These are phyloP conservation scores for Leccinum griseonigrum DNA, from an alignment of 1,284 basidiomycete genomes.

Conservation along the genomic window DNA sequence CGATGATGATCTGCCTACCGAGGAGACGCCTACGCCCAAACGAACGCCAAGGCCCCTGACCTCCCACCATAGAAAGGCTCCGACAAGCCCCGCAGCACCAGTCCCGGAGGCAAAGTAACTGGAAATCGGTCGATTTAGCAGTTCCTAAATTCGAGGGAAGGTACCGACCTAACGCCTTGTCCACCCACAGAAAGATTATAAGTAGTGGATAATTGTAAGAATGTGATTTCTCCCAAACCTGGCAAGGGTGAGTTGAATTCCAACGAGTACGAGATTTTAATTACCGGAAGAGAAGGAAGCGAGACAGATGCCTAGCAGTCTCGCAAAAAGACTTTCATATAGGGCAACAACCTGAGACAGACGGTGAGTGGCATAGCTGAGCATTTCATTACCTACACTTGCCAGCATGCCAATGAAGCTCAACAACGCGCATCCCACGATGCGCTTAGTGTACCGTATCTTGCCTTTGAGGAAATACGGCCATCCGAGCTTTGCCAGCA, in stretches of 20 bases:
- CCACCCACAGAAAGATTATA: constrained; percentile 71
- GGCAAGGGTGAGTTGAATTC: constrained; percentile 8
- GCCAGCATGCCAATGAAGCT: constrained; percentile 85
- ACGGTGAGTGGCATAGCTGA: not conserved
- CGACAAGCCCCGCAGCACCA: constrained; percentile 90
- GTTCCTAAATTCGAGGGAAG: not conserved
- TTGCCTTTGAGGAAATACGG: constrained; percentile 85
- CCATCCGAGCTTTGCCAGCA: constrained; percentile 89
- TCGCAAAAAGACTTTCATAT: constrained; percentile 65
- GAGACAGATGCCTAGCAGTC: constrained; percentile 83
- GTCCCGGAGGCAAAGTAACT: constrained; percentile 91
- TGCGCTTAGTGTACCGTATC: constrained; percentile 73
- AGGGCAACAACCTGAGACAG: constrained; percentile 71
- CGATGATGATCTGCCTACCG: constrained; percentile 45
- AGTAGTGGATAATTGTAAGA: constrained; percentile 89
- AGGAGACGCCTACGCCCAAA: constrained; percentile 77
- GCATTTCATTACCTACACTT: constrained; percentile 16
- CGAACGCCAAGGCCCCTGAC: constrained; percentile 84
- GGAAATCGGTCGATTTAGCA: not conserved
- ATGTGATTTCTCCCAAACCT: constrained; percentile 94
- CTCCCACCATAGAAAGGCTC: constrained; percentile 95
- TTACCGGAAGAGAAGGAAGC: constrained; percentile 89
- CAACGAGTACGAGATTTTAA: constrained; percentile 1
- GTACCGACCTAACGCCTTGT: constrained; percentile 63
- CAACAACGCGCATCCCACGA: constrained; percentile 73